phyloP scores from a whole-genome alignment of 2,329 filamentous ascomycete species.

The Talaromyces sp. region DNA sequence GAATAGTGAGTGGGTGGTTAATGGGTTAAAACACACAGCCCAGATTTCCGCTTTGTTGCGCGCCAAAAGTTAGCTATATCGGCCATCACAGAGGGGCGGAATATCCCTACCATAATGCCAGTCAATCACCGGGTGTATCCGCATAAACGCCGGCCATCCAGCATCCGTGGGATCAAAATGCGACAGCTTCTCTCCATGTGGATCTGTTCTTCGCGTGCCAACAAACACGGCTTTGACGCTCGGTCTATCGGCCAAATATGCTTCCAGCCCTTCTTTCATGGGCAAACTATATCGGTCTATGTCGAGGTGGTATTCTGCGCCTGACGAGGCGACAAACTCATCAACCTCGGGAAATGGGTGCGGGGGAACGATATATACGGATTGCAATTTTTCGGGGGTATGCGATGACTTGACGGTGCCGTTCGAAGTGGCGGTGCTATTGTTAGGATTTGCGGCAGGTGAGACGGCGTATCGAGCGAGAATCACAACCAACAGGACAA shows the following conservation, averaged over 20 bases:
- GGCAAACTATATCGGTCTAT: conserved; percentile 9
- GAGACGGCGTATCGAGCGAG: not conserved
- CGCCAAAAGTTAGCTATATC: not conserved
- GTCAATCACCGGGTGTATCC: conserved; percentile 91
- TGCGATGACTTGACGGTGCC: not conserved
- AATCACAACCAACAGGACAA: conserved; percentile 13
- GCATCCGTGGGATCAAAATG: conserved; percentile 84
- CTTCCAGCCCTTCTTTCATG: conserved; percentile 11
- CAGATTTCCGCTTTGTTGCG: conserved; percentile 81
- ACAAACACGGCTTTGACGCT: conserved; percentile 75
- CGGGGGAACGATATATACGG: conserved; percentile 11
- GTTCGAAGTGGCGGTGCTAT: not conserved
- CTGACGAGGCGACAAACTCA: conserved; percentile 7
- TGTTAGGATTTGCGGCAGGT: not conserved
- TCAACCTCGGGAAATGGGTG: conserved; percentile 13
- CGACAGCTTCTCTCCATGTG: conserved; percentile 72
- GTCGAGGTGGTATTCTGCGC: conserved; percentile 10
- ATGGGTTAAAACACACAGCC: conserved; percentile 42
- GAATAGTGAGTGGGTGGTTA: not conserved
- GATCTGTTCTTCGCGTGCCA: conserved; percentile 85
- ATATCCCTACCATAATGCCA: conserved; percentile 68
- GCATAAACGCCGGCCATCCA: conserved; percentile 89
- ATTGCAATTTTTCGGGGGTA: conserved; percentile 8
- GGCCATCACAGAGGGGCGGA: not conserved
- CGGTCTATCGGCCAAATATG: conserved; percentile 24